These are phyloP conservation scores for Calonectria fujianensis DNA, from an alignment of 2,329 filamentous ascomycete genomes.

Conservation along the genomic window DNA sequence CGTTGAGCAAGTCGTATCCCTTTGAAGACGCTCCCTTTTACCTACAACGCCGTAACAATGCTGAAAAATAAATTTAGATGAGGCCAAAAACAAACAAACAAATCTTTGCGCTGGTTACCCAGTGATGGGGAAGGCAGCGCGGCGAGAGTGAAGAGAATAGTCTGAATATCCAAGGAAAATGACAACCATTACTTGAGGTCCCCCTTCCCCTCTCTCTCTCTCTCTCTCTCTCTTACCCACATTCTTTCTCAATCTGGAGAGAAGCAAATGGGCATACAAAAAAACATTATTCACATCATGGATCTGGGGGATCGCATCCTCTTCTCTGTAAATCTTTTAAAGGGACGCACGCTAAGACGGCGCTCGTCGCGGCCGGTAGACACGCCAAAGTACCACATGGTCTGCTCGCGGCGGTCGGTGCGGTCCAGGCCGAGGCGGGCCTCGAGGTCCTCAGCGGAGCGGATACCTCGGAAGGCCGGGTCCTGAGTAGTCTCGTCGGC, in stretches of 20 bases:
- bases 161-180: constrained; percentile 1
- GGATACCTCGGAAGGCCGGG: constrained; percentile 81
- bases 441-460: constrained; percentile 80
- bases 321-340: constrained; percentile 68
- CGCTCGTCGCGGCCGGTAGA: constrained; percentile 63
- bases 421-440: constrained; percentile 77
- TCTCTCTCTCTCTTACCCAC: neutral
- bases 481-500: constrained; percentile 83
- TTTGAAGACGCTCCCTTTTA: neutral
- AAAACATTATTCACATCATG: constrained; percentile 52
- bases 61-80: neutral
- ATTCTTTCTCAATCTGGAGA: neutral
- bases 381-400: constrained; percentile 71
- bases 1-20: constrained; percentile 21
- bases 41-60: constrained; percentile 38
- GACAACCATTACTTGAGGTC: neutral
- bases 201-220: neutral
- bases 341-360: constrained; percentile 66
- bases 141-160: neutral
- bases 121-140: constrained; percentile 7
- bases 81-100: constrained; percentile 4
- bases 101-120: constrained; percentile 3
- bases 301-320: constrained; percentile 52
- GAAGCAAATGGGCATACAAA: neutral
- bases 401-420: constrained; percentile 66